phyloP scores from a whole-genome alignment of 495 filamentous ascomycete species.

The Chlorociboria aeruginascens region DNA sequence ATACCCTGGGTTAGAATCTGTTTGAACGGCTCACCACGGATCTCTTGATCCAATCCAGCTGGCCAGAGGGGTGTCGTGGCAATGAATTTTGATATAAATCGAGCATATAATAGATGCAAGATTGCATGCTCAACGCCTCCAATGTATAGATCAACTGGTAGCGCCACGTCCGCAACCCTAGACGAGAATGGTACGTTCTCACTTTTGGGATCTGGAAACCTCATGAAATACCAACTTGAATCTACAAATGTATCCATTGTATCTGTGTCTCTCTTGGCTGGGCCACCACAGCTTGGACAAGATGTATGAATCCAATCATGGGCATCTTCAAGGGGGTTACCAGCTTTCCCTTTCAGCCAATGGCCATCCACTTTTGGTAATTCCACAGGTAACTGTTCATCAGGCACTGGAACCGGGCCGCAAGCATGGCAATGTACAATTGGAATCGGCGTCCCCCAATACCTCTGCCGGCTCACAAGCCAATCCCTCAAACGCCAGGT shows the following conservation, averaged over 20 bases:
- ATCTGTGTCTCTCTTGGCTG: conserved; percentile 75
- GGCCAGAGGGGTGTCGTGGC: conserved; percentile 44
- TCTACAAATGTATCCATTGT: conserved; percentile 96
- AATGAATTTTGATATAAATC: conserved; percentile 84
- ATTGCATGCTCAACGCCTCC: conserved; percentile 88
- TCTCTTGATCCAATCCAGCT: conserved; percentile 19
- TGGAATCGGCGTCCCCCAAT: conserved; percentile 86
- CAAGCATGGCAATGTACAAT: conserved; percentile 74
- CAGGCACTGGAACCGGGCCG: conserved; percentile 68
- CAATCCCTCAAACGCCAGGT: conserved; percentile 76
- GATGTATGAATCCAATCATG: conserved; percentile 62
- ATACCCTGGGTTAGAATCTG: conserved; percentile 77
- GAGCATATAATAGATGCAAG: conserved; percentile 79
- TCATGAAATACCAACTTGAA: conserved; percentile 84
- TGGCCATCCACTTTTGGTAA: conserved; percentile 58
- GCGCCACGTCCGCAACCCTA: conserved; percentile 33
- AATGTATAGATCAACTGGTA: conserved; percentile 77
- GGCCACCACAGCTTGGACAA: conserved; percentile 60
- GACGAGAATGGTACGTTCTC: conserved; percentile 45
- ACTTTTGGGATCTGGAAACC: conserved; percentile 63
- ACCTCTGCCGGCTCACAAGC: conserved; percentile 78
- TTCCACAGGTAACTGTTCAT: conserved; percentile 61
- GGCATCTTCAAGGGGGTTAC: conserved; percentile 63
- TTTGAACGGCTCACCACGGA: conserved; percentile 60
- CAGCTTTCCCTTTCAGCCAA: conserved; percentile 55